Percentiles rank a stretch among this genome's conserved stretches.
Evolutionary conservation across 257 asterid genomes (phyloP).

Genomic region (Knoxia roxburghii): DNA sequence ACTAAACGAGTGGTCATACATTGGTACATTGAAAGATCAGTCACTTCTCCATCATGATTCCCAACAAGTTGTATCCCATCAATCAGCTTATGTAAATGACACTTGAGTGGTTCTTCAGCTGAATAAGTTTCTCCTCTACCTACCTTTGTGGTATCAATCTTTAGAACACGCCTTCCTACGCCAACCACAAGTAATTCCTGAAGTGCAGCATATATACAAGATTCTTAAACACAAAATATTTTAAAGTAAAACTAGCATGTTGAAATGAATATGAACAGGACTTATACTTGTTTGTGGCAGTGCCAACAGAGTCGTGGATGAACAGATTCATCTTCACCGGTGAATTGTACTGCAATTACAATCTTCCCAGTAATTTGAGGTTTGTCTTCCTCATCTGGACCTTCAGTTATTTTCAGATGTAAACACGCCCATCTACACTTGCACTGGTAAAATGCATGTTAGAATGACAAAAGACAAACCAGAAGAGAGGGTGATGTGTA

Average conservation of each 20-base stretch:
- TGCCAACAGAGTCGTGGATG: conserved; percentile 99
- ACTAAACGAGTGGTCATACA: conserved; percentile 99
- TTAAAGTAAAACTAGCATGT: not conserved
- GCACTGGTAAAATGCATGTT: conserved; percentile 55
- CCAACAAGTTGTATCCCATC: conserved; percentile 95
- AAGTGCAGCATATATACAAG: conserved; percentile 14
- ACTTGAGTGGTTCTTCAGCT: conserved; percentile 81
- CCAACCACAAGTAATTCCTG: conserved; percentile 98
- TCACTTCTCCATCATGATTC: conserved; percentile 91
- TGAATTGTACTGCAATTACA: conserved; percentile 69
- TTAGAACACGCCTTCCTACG: conserved; percentile 62
- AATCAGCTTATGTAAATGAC: conserved; percentile 67
- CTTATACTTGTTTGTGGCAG: conserved; percentile 86
- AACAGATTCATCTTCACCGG: conserved; percentile 77
- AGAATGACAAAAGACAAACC: conserved; percentile 17
- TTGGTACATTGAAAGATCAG: conserved; percentile 97
- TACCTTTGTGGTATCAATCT: conserved; percentile 83
- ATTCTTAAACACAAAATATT: not conserved
- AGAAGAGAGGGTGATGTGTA: conserved; percentile 9
- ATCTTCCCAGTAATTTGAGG: conserved; percentile 82
- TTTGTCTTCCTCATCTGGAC: conserved; percentile 88
- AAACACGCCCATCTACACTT: conserved; percentile 91
- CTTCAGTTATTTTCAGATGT: conserved; percentile 91
- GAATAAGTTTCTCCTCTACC: conserved; percentile 80
- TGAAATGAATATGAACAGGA: conserved; percentile 1